phyloP scores from a whole-genome alignment of 2,329 filamentous ascomycete genomes.

The Aureobasidium namibiae region DNA sequence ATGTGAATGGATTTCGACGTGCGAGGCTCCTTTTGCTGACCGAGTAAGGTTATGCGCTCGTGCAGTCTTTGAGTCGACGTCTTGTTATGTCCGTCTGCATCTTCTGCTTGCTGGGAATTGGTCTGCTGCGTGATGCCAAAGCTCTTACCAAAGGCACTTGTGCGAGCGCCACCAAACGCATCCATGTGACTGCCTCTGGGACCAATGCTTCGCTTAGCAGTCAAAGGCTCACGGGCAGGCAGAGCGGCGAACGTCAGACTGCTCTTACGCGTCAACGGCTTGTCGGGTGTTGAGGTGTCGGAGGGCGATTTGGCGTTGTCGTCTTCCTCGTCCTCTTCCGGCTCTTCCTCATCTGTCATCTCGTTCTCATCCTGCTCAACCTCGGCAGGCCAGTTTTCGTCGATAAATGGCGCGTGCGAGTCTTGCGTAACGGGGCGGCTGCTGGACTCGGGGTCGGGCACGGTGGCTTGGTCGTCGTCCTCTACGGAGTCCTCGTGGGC shows the following conservation, averaged over 20 bases:
- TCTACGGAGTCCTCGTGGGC: constrained; percentile 17
- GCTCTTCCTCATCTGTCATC: constrained; percentile 24
- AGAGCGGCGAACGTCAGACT: constrained; percentile 91
- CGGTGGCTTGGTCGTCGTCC: constrained; percentile 27
- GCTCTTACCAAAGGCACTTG: constrained; percentile 66
- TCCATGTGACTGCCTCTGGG: constrained; percentile 71
- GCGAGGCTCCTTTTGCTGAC: constrained; percentile 43
- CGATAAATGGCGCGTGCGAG: constrained; percentile 8
- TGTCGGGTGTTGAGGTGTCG: constrained; percentile 64
- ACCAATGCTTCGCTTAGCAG: constrained; percentile 73
- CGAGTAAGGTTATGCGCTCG: constrained; percentile 77
- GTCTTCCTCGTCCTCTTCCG: constrained; percentile 37
- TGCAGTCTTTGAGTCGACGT: constrained; percentile 90
- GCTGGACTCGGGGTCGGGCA: constrained; percentile 16
- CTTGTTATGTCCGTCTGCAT: constrained; percentile 62
- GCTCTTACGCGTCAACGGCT: constrained; percentile 78
- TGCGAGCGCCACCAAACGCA: constrained; percentile 38
- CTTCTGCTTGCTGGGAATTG: constrained; percentile 26
- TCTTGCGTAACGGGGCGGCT: constrained; percentile 3
- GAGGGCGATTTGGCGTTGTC: constrained; percentile 47
- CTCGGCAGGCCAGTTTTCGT: constrained; percentile 16
- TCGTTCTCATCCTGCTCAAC: constrained; percentile 16
- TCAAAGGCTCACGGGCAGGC: constrained; percentile 80
- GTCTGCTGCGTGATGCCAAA: constrained; percentile 50
- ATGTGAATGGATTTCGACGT: constrained; percentile 32